Base-by-base conservation (phyloP, 352 stramenopile species). In the Thalassiosira oceanica region DNA sequence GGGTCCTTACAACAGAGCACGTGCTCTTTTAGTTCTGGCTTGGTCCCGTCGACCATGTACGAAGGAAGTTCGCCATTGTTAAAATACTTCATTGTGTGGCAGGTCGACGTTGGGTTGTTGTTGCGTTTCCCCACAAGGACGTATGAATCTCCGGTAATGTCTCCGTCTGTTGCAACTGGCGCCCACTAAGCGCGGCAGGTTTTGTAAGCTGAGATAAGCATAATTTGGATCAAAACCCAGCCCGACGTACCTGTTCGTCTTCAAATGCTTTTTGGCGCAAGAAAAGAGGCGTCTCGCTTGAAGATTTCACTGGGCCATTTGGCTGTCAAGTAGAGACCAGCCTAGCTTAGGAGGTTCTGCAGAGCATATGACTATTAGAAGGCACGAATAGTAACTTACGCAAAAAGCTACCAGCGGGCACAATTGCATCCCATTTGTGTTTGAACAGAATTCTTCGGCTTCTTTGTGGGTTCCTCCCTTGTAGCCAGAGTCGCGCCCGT, bases 401-500 rank as follows among this genome's bases (percentile, higher is more conserved):
- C n/a, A n/a, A n/a, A n/a, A n/a, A n/a, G n/a, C n/a, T n/a, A n/a
- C n/a, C n/a, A n/a, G n/a, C n/a, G n/a, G n/a, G n/a, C n/a, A n/a
- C 7, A 65, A 33, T 37, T 58, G 28, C 46, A 56, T 66, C 2
- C 43, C 33, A 28, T 26, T 37, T 27, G 67, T 23, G 16, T 62
- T 27, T 21, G 51, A 16, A 20, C 68, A 78, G 36, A 78, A 78
- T 27, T 72, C 15, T 3, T 29, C 23, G 20, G 68, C 15, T 50
- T 72, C 60, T 3, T 39, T n/a, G 26, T 64, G 35, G n/a, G 60
- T 71, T 39, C 31, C 21, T 11, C 68, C 68, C 4, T 39, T 13
- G 27, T 62, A 78, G 28, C 68, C 68, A 3, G 61, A 29, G n/a
- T 51, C 45, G 2, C 68, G 26, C 10, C 49, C 43, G 13, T 51